Base-by-base conservation (phyloP, 176 grass and related monocot species). In the Eremochloa ophiuroides region DNA sequence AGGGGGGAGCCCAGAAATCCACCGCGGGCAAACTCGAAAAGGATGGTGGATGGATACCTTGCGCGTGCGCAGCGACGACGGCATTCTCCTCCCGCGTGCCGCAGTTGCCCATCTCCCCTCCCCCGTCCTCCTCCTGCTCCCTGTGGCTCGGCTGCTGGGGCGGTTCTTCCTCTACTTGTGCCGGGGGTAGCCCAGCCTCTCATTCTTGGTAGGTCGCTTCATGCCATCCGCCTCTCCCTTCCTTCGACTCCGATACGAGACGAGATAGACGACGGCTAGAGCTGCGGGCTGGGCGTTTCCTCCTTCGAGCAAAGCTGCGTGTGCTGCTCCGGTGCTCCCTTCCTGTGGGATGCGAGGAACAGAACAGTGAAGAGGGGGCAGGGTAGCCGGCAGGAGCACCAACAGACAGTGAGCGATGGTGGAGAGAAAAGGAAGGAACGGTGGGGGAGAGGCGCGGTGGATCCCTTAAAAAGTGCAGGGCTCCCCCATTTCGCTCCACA, bases 61-160 rank as follows among this genome's bases (percentile, higher is more conserved):
- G 92, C 78, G 93, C 87, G 42, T 99, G 96, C 73, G 96, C 93
- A 28, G 93, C 62, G 69, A 94, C 96, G 80, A 99, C 96, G 79
- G 96, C 96, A 91, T 99, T 99, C 96, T 99, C 96, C 88, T 95
- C 96, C 55, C 96, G 64, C 46, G 96, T 95, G 78, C 93, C 96
- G 77, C 96, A 99, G 77, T 99, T 99, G 31, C 94, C 94, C 94
- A 97, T 97, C 85, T 64, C 85, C n/a, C n/a, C n/a, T n/a, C n/a
- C n/a, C n/a, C n/a, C n/a, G n/a, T n/a, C n/a, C 72, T 69, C 23
- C 10, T 39, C 17, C 22, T 51, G 11, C 34, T 48, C 43, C 22
- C 34, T 6, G 44, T 34, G 62, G 63, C 59, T n/a, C 77, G 33
- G 62, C 29, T 17, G 46, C 8, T 51, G 46, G 47, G 0, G n/a